A percentile compares a stretch with the other conserved stretches of the same genome.
Conservation (phyloP, 345 rosid genomes). For the Populus deltoides region DNA sequence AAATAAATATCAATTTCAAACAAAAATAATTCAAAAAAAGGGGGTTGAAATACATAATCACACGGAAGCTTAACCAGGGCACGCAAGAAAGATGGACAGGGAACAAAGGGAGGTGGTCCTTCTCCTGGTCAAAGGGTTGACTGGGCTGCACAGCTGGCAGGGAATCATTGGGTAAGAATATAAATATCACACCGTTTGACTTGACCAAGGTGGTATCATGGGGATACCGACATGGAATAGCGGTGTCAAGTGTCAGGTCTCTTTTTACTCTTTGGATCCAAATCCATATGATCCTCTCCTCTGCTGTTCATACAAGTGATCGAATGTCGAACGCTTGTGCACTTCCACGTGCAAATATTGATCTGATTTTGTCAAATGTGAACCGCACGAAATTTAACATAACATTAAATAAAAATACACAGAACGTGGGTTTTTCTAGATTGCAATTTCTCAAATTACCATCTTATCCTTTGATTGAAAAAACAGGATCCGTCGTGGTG, state of each 20-base stretch:
- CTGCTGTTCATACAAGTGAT: background rate
- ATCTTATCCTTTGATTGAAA: no score
- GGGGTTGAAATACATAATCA: no score
- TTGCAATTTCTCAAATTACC: no score
- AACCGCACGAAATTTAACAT: no score
- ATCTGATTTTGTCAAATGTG: background rate
- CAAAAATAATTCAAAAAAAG: no score
- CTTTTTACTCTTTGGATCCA: background rate
- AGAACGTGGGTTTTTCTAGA: no score
- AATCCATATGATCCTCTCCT: no score
- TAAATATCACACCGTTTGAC: conserved; percentile 14
- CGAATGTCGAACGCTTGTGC: conserved; percentile 15
- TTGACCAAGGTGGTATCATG: background rate
- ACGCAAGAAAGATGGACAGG: no score
- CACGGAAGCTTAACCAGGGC: no score
- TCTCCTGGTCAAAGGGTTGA: conserved; percentile 26
- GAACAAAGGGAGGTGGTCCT: background rate
- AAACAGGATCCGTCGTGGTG: no score
- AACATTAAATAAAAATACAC: no score
- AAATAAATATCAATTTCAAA: no score
- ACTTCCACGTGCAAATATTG: conserved; percentile 18
- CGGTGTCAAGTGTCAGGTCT: conserved; percentile 5
- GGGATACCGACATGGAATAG: conserved; percentile 18
- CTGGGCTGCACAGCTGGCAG: conserved; percentile 16
- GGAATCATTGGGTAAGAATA: background rate